Percentiles rank a stretch among this genome's conserved stretches.
Evolutionary conservation across 805 yeast species (phyloP).

Genomic region (Jamesozyma lodderae): DNA sequence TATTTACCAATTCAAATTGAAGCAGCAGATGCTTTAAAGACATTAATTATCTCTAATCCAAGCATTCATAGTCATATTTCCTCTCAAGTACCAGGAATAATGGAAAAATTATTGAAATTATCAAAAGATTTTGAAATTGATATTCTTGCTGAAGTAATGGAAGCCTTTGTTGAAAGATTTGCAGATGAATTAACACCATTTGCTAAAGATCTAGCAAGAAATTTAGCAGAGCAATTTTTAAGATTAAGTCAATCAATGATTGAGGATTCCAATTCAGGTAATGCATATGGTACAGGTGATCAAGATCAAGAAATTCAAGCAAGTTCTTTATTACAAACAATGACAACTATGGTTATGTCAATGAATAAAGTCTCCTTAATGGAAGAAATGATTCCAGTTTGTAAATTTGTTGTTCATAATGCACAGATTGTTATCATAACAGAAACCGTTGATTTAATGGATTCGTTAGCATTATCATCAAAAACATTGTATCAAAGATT

Average conservation of each 20-base stretch:
- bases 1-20: constrained; percentile 72
- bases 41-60: constrained; percentile 57
- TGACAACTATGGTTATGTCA: constrained; percentile 63
- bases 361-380: constrained; percentile 52
- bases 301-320: constrained; percentile 64
- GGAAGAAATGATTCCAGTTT: constrained; percentile 47
- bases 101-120: constrained; percentile 67
- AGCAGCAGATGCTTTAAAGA: constrained; percentile 81
- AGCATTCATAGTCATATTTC: constrained; percentile 60
- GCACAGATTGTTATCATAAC: constrained; percentile 52
- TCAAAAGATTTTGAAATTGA: constrained; percentile 82
- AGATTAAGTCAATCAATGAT: constrained; percentile 47
- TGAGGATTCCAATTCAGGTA: constrained; percentile 33
- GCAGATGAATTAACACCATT: constrained; percentile 84
- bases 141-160: constrained; percentile 82
- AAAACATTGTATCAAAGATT: constrained; percentile 37
- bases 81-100: constrained; percentile 64
- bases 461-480: constrained; percentile 43
- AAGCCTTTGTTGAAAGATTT: constrained; percentile 84
- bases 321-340: constrained; percentile 56
- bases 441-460: constrained; percentile 56
- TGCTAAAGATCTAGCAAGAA: constrained; percentile 55
- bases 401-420: constrained; percentile 49
- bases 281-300: constrained; percentile 29
- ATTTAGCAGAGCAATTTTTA: constrained; percentile 54